Evolutionary conservation across 352 stramenopile species (phyloP).

Genomic region (Pilasporangium apinafurcum): DNA sequence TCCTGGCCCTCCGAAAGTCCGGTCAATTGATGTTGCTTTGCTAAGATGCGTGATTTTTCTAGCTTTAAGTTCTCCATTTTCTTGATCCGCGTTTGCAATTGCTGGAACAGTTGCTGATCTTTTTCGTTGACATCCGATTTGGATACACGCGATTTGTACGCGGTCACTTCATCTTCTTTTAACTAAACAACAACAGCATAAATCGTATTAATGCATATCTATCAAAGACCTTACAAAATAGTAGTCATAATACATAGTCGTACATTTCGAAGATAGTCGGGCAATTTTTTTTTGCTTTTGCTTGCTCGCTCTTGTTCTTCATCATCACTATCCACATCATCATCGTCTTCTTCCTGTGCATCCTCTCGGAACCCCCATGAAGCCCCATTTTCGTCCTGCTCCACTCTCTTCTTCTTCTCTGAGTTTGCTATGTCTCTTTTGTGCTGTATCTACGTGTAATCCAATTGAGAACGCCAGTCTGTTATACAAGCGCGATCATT

Average conservation of each 20-base stretch:
- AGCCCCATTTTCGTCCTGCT: constrained; percentile 21
- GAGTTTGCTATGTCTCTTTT: no score
- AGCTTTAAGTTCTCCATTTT: constrained; percentile 82
- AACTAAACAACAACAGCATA: constrained; percentile 16
- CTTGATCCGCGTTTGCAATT: constrained; percentile 66
- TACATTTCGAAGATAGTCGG: constrained; percentile 72
- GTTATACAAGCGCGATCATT: neutral
- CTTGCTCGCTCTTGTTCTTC: constrained; percentile 8
- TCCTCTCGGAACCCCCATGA: constrained; percentile 85
- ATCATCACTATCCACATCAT: constrained; percentile 30
- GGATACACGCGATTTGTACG: constrained; percentile 50
- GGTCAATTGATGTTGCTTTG: constrained; percentile 61
- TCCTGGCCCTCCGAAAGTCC: constrained; percentile 63
- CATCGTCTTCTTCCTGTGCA: constrained; percentile 52
- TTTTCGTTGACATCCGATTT: constrained; percentile 47
- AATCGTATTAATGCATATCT: neutral
- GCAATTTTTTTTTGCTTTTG: constrained; percentile 27
- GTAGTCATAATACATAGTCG: constrained; percentile 1
- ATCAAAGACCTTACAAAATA: neutral
- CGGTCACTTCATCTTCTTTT: constrained; percentile 39
- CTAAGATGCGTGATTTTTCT: constrained; percentile 57
- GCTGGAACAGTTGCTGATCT: constrained; percentile 72
- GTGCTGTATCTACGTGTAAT: no score
- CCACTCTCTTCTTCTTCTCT: constrained; percentile 6
- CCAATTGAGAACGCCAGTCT: no score